Evolutionary conservation across 257 asterid genomes (phyloP), one percentile per base, ranked within the genome.

Genomic region (Dorcoceras hygrometricum): DNA sequence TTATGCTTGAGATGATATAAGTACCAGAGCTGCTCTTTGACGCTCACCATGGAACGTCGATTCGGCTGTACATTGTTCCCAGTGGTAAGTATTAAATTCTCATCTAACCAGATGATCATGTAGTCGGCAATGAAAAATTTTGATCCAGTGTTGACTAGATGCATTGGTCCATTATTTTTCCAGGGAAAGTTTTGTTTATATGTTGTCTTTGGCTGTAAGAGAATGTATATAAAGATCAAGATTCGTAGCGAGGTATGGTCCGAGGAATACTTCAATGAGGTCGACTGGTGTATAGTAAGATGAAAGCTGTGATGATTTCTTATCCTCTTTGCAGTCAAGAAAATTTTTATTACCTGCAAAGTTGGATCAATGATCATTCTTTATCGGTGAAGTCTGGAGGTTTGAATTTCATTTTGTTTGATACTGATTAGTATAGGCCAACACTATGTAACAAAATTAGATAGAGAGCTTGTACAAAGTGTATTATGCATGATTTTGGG

Each of bases 21-120:
- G 68, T 62, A 59, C 55, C 31, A 16, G n/a, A 57, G 65, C 61
- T 62, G 46, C 56, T 65, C 27, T 53, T 54, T 34, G 24, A 51
- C 70, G 72, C 57, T n/a, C n/a, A 62, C 76, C 74, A 53, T 59
- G 12, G 31, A 20, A 68, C 66, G 18, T 20, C 46, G 28, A 71
- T 27, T 71, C 75, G 75, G 66, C 70, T 70, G 81, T 77, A 81
- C 79, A 72, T 77, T 76, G 65, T 69, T 63, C 72, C 74, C 69
- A 46, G 48, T 57, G 74, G 85, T 82, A 75, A 82, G 87, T 79
- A 68, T 67, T 20, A 55, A n/a, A 55, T 55, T n/a, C 2, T 7
- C 72, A 11, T 6, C 24, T 57, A 28, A 27, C 59, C 25, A 51
- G 23, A 31, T 55, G 5, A 9, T 60, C 19, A 31, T 19, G 28